Evolutionary conservation across 1,284 basidiomycete genomes (phyloP), one percentile per base, ranked within the genome.

Genomic region (Cryptococcus sp.): DNA sequence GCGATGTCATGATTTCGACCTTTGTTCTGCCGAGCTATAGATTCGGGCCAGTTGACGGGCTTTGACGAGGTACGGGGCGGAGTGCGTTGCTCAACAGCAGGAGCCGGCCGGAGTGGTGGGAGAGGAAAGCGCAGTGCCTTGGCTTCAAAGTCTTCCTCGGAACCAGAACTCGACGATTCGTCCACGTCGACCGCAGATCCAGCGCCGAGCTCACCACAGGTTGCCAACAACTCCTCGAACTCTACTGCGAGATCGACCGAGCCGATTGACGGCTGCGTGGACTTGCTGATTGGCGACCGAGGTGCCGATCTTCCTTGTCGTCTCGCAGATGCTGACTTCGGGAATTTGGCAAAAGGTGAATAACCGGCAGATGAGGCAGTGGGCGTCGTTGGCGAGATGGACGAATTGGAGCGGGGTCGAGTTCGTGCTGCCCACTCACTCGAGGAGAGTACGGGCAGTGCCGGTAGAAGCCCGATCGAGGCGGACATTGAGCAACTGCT

Each of bases 211-310:
- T 70, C 69, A 22, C 69, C 65, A 44, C 61, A 65, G 1, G 61
- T 61, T 11, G 59, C 45, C 5, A 70, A 58, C 3, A 70, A 59
- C 17, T 70, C 64, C 35, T 68, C 62, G 31, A 70, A 50, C 4
- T 64, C 69, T 5, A 53, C 57, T 13, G 61, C 60, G 25, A 70
- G 53, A 44, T 70, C 69, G 27, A 68, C 56, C 1, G 45, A 48
- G 31, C 56, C 54, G 17, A 50, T 39, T 40, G 22, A 35, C 31
- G 31, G 8, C 10, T 35, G 31, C 31, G 13, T 13, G 13, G 31
- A 35, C 31, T 35, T 35, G 31, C 31, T 8, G 31, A 35, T 8
- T 13, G 31, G 8, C 4, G 31, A 35, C 10, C 31, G 31, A 35
- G 31, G 31, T 8, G 13, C 31, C 2, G 7, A 10, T 35, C 31